Evolutionary conservation across 169 alveolate species (phyloP), one percentile per base, ranked within the genome.

Genomic region (Plasmodium fragile): DNA sequence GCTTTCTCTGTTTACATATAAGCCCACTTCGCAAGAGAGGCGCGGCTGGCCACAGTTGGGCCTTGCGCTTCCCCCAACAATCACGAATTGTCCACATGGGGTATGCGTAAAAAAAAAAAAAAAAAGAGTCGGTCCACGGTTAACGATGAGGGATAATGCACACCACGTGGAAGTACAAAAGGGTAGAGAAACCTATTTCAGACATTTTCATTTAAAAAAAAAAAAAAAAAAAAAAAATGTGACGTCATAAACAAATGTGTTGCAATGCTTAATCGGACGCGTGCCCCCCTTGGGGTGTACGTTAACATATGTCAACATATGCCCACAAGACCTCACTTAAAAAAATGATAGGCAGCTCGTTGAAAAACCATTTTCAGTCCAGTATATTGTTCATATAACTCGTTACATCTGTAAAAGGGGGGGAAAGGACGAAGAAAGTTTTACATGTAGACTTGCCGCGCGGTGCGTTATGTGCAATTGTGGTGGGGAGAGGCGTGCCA

Each of bases 391-490:
- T 78, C 32, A 85, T 87, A 18, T 59, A 87, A 32, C 55, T 87
- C 82, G 78, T 30, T 78, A 87, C 13, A 55, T 87, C 93, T 87
- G 89, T 28, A 87, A 78, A 77, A 87, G 78, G n/a, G 70, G 81
- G 71, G 72, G 70, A 77, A 77, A 77, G 45, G 43, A 10, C 36
- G 36, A 65, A 1, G 18, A 65, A 65, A 8, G 13, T 65, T 65
- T 25, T 8, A 10, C 36, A 22, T 28, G 75, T 22, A 22, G 22
- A 3, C 7, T 49, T 49, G 59, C 22, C 22, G 59, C 59, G 22
- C 22, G 59, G 59, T 11, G 59, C 22, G 59, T 2, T 49, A 13
- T 49, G 22, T 49, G 59, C 59, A 49, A 49, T 0, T 49, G 59
- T 18, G 18, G 18, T 0, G 55, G 59, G 59, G 59, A 22, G 1